These are phyloP conservation scores for Lasiodiplodia hormozganensis DNA, from an alignment of 2,329 filamentous ascomycete genomes.

Conservation along the genomic window DNA sequence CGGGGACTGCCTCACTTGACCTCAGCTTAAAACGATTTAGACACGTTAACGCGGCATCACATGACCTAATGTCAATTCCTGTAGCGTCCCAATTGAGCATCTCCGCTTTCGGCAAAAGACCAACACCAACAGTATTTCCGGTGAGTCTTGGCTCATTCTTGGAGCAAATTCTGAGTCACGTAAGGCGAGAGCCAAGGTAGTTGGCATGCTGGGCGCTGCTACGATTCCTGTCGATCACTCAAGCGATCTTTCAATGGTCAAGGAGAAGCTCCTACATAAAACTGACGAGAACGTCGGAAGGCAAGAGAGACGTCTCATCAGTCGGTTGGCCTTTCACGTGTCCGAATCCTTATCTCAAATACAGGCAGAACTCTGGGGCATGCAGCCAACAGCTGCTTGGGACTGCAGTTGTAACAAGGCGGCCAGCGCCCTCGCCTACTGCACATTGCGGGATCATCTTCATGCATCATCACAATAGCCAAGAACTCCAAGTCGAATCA, in stretches of 20 bases:
- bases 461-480: not conserved
- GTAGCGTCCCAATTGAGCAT: not conserved
- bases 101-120: not conserved
- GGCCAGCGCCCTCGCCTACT: not conserved
- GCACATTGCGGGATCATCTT: not conserved
- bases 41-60: not conserved
- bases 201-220: not conserved
- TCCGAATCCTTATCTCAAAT: not conserved
- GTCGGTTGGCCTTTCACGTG: not conserved
- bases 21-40: not conserved
- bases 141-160: not conserved
- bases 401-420: constrained; percentile 4
- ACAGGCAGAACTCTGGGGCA: not conserved
- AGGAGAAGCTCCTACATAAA: not conserved
- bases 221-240: not conserved
- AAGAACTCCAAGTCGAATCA: not conserved
- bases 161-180: not conserved
- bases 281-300: not conserved
- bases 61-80: not conserved
- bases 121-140: not conserved
- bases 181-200: not conserved
- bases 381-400: not conserved
- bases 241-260: not conserved
- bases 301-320: not conserved
- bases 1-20: too few relatives aligned